These are phyloP conservation scores for Rubia tinctorum DNA, from an alignment of 305 asterid species.

Conservation along the genomic window DNA sequence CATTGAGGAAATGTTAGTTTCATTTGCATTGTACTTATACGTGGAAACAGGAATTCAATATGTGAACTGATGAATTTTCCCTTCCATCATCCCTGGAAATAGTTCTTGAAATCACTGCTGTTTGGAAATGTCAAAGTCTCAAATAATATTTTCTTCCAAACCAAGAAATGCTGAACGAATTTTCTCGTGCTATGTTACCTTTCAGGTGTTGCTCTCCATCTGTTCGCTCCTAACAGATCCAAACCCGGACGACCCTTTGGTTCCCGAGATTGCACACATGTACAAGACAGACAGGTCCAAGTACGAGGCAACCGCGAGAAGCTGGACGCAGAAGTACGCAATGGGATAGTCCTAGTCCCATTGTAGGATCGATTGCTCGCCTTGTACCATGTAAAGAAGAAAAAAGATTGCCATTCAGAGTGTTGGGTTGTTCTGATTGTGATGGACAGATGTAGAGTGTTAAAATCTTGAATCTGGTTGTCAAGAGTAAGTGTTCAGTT, in stretches of 20 bases:
- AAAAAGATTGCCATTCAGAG: neutral
- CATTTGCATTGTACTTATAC: slow-evolving; percentile 9
- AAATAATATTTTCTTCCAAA: no score
- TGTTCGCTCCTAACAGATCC: slow-evolving; percentile 73
- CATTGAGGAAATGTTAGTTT: neutral
- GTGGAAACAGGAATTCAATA: neutral
- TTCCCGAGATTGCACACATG: slow-evolving; percentile 78
- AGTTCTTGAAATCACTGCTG: neutral
- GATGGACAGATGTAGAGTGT: slow-evolving; percentile 21
- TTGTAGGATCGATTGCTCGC: neutral
- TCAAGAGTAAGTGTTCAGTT: neutral
- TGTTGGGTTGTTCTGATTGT: slow-evolving; percentile 9
- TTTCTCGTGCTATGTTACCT: neutral
- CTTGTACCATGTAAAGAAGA: slow-evolving; percentile 25
- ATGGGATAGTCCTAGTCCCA: slow-evolving; percentile 43
- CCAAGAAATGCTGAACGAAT: neutral
- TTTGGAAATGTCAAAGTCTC: neutral
- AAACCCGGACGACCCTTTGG: slow-evolving; percentile 67
- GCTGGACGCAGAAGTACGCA: slow-evolving; percentile 83
- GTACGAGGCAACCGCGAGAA: slow-evolving; percentile 77
- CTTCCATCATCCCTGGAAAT: no score
- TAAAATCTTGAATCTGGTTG: slow-evolving; percentile 4
- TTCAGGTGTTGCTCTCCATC: slow-evolving; percentile 62
- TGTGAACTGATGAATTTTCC: neutral
- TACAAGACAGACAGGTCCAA: slow-evolving; percentile 64